Base-by-base conservation (phyloP, 1,284 basidiomycete genomes). In the Cryptococcus sp. region DNA sequence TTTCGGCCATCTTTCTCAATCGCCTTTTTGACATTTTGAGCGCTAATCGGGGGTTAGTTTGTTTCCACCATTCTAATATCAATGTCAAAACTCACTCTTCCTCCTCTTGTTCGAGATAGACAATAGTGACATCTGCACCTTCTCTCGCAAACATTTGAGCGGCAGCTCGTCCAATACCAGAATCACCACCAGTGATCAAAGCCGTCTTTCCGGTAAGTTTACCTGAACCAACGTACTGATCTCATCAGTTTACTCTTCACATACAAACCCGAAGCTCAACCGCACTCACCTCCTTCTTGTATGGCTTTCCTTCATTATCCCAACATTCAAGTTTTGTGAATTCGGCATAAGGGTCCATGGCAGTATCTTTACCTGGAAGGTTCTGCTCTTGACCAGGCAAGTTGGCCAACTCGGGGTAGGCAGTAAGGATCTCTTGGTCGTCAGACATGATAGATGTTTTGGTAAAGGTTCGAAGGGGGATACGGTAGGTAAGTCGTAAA, bases 121-220 rank as follows among this genome's bases (percentile, higher is more conserved):
- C 79, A 58, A 87, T 83, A 0, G 84, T 83, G n/a, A 87, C 79
- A 50, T 83, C 83, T 13, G 81, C 80, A 2, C 85, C 85, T 67
- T 87, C 84, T 14, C 84, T 78, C 1, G 84, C 84, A 61, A 84
- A 84, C 70, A 83, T 79, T 56, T 83, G 79, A 7, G 84, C 83
- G 1, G 81, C 82, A 0, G 81, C 71, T 32, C 84, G 79, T 6
- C 85, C 85, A 51, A 86, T 86, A n/a, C 84, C 82, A 33, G 79
- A 81, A 65, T 83, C 81, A 34, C 79, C 81, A 33, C 77, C 78
- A 5, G 80, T 86, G 58, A 88, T 76, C 50, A 87, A 74, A 4
- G 82, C 83, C 11, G 79, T 81, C 75, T 86, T 86, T 38, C 80
- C 82, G 66, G 65, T 66, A 50, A 69, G 61, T 55, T 72, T 68